Percentiles rank a stretch among this genome's conserved stretches.
These are phyloP conservation scores for Austropuccinia psidii DNA, from an alignment of 1,284 basidiomycete species.

Conservation along the genomic window DNA sequence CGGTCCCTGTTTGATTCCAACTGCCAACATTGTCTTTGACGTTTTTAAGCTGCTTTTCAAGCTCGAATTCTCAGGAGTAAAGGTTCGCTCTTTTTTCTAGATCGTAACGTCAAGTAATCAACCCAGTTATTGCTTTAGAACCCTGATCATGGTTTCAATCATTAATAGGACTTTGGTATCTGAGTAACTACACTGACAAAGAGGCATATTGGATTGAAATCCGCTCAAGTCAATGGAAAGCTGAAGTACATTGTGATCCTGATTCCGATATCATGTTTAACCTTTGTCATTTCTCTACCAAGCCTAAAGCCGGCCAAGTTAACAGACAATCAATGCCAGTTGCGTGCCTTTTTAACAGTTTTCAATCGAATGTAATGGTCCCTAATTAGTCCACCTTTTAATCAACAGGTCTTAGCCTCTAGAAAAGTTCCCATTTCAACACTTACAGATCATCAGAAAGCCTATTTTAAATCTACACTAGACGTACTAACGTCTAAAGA, in stretches of 20 bases:
- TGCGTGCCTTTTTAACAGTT: not conserved
- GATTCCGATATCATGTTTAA: conserved; percentile 9
- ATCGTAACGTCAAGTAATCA: not conserved
- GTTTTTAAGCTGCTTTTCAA: conserved; percentile 25
- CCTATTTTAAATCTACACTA: not conserved
- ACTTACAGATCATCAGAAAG: conserved; percentile 12
- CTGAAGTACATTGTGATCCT: conserved; percentile 1
- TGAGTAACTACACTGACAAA: not conserved
- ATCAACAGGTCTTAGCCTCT: conserved; percentile 14
- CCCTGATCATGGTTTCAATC: not conserved
- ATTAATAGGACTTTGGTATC: conserved; percentile 22
- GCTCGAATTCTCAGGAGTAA: conserved; percentile 32
- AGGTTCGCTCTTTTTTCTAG: not conserved
- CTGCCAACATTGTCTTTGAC: not conserved
- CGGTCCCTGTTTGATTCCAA: too few relatives aligned
- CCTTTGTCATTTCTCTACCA: conserved; percentile 7
- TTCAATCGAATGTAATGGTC: not conserved
- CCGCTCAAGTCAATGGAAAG: conserved; percentile 35
- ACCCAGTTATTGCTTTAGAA: not conserved
- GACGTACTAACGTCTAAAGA: not conserved
- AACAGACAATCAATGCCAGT: conserved; percentile 34
- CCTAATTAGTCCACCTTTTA: not conserved
- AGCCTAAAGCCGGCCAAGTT: conserved; percentile 1
- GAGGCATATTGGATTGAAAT: conserved; percentile 26
- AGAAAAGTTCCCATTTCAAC: conserved; percentile 3